Conservation (phyloP, 805 yeast genomes). For the Metschnikowia henanensis region DNA sequence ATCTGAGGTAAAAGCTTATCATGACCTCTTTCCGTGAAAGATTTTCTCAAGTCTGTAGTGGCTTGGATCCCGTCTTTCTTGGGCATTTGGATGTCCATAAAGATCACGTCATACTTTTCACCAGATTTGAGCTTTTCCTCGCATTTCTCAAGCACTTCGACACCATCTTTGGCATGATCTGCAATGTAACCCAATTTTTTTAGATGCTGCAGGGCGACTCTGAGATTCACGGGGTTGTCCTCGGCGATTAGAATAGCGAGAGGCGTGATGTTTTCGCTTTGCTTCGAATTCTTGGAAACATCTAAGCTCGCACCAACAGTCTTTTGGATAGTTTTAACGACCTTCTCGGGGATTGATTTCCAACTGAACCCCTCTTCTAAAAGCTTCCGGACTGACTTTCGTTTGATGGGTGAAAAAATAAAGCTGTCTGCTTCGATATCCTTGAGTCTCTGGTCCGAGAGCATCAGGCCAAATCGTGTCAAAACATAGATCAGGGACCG, state of each 20-base stretch:
- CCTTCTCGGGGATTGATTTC: slow-evolving; percentile 4
- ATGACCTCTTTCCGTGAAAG: slow-evolving; percentile 25
- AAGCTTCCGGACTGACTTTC: slow-evolving; percentile 22
- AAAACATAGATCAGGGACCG: slow-evolving; percentile 23
- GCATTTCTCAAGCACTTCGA: slow-evolving; percentile 41
- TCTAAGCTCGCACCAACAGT: slow-evolving; percentile 1
- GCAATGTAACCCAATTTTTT: slow-evolving; percentile 50
- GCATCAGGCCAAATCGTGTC: slow-evolving; percentile 30
- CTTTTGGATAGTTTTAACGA: slow-evolving; percentile 4
- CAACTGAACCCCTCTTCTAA: slow-evolving; percentile 9
- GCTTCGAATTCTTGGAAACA: neutral
- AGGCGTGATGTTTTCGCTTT: slow-evolving; percentile 25
- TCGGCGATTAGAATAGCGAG: slow-evolving; percentile 53
- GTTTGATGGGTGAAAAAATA: slow-evolving; percentile 30
- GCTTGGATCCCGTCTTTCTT: slow-evolving; percentile 57
- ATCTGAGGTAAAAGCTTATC: slow-evolving; percentile 33
- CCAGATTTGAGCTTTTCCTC: slow-evolving; percentile 25
- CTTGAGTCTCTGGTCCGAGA: slow-evolving; percentile 22
- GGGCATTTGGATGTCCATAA: slow-evolving; percentile 60
- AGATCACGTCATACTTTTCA: slow-evolving; percentile 47
- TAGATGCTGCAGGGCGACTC: slow-evolving; percentile 50
- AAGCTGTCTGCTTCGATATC: slow-evolving; percentile 22
- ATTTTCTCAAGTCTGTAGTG: slow-evolving; percentile 36
- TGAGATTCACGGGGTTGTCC: slow-evolving; percentile 51
- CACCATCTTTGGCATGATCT: slow-evolving; percentile 53